Conservation (phyloP, 768 basidiomycete genomes). For the Gymnopilus dilepis region DNA sequence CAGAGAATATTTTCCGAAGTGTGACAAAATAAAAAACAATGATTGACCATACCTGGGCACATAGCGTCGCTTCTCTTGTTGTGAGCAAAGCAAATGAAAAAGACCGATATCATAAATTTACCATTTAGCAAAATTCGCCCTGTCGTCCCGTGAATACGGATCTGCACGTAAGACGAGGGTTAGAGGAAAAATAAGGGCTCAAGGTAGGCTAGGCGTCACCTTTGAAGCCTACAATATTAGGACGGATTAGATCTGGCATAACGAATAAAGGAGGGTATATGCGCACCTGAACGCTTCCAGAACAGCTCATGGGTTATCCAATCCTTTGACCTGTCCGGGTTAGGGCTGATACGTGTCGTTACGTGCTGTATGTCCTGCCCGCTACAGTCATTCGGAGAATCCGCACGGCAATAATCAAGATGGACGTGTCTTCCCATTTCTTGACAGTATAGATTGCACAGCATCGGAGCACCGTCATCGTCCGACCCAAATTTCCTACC, state of each 20-base stretch:
- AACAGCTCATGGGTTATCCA: conserved; percentile 56
- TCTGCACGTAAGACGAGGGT: too few relatives aligned
- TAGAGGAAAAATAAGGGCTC: too few relatives aligned
- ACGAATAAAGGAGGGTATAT: background rate
- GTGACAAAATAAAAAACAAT: too few relatives aligned
- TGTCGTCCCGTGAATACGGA: too few relatives aligned
- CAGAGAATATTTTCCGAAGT: background rate
- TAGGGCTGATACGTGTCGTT: conserved; percentile 44
- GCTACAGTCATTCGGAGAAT: conserved; percentile 40
- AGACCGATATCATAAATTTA: too few relatives aligned
- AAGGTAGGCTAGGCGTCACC: too few relatives aligned
- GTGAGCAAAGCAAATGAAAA: too few relatives aligned
- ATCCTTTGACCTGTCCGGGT: conserved; percentile 56
- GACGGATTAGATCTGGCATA: too few relatives aligned
- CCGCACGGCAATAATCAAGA: conserved; percentile 58
- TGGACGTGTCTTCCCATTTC: conserved; percentile 63
- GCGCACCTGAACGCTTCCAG: conserved; percentile 63
- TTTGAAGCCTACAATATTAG: too few relatives aligned
- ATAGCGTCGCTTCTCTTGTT: too few relatives aligned
- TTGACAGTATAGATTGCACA: conserved; percentile 62
- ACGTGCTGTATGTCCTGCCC: conserved; percentile 55
- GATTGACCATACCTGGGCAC: too few relatives aligned
- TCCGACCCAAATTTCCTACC: conserved; percentile 58
- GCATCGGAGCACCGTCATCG: conserved; percentile 66
- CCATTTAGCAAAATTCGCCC: too few relatives aligned